phyloP scores from a whole-genome alignment of 768 basidiomycete genomes.

The Collybiopsis luxurians region DNA sequence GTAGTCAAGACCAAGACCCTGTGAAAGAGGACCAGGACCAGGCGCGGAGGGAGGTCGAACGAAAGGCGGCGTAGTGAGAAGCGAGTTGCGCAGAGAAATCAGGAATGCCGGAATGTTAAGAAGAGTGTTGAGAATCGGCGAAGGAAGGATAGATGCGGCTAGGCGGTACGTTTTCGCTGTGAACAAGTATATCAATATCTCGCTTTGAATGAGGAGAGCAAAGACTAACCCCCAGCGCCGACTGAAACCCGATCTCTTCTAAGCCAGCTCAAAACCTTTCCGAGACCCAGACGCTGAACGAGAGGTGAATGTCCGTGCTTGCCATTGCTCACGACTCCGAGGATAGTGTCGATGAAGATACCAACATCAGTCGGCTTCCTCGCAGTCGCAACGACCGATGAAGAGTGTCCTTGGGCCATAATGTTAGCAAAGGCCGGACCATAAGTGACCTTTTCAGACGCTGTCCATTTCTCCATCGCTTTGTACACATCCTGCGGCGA shows the following conservation, averaged over 20 bases:
- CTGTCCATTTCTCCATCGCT: constrained; percentile 70
- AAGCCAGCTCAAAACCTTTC: constrained; percentile 40
- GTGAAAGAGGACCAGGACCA: constrained; percentile 4
- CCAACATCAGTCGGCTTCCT: constrained; percentile 31
- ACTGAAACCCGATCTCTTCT: constrained; percentile 67
- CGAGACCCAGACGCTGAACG: background rate
- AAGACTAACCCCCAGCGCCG: constrained; percentile 72
- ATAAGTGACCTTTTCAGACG: constrained; percentile 71
- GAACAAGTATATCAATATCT: constrained; percentile 10
- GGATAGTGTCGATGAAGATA: constrained; percentile 56
- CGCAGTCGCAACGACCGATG: background rate
- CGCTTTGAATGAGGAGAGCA: background rate
- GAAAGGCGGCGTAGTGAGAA: constrained; percentile 52
- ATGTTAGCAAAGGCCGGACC: constrained; percentile 63
- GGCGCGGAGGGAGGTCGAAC: constrained; percentile 24
- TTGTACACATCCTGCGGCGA: constrained; percentile 37
- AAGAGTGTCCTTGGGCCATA: constrained; percentile 21
- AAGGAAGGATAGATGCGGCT: constrained; percentile 64
- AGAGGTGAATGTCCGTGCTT: constrained; percentile 29
- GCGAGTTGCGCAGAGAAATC: constrained; percentile 57
- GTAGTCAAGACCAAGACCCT: background rate
- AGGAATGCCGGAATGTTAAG: constrained; percentile 66
- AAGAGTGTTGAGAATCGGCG: constrained; percentile 58
- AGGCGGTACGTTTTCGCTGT: constrained; percentile 69
- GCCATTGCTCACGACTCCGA: constrained; percentile 60